Evolutionary conservation across 208 protist species (phyloP).

Genomic region (Crithidia acanthocephali): DNA sequence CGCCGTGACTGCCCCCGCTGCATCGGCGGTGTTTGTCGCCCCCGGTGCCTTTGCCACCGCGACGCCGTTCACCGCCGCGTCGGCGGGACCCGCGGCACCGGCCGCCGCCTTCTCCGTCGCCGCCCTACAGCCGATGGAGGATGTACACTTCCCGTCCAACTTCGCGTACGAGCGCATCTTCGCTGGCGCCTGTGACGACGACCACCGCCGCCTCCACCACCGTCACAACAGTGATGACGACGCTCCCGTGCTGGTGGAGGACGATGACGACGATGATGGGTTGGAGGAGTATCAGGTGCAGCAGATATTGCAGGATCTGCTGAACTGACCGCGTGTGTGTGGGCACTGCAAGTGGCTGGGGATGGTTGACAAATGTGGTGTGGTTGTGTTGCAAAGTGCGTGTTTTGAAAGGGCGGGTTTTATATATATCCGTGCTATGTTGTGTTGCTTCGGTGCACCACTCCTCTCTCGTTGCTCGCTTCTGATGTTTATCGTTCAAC

Average conservation of each 20-base stretch:
- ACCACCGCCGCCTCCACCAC: background rate
- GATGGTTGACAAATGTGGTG: too few relatives aligned
- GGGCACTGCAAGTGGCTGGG: too few relatives aligned
- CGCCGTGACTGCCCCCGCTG: background rate
- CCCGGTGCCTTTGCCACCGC: conserved; percentile 2
- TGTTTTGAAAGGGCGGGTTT: too few relatives aligned
- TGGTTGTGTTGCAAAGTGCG: too few relatives aligned
- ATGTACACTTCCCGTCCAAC: conserved; percentile 17
- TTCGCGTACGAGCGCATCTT: conserved; percentile 29
- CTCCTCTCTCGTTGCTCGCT: too few relatives aligned
- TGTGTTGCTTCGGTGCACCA: too few relatives aligned
- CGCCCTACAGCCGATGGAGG: conserved; percentile 14
- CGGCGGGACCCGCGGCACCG: background rate
- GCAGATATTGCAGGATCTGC: conserved; percentile 26
- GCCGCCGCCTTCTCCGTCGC: background rate
- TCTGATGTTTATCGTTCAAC: too few relatives aligned
- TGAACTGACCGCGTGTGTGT: too few relatives aligned
- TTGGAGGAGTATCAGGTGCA: conserved; percentile 30
- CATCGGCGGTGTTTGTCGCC: background rate
- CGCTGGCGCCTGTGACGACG: background rate
- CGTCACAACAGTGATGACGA: background rate
- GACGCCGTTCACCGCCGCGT: background rate
- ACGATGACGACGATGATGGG: conserved; percentile 27
- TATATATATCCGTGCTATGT: too few relatives aligned
- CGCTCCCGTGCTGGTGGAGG: conserved; percentile 20